A percentile compares a stretch with the other conserved stretches of the same genome.
Evolutionary conservation across 2,329 filamentous ascomycete genomes (phyloP).

Genomic region (Arthrobotrys sphaeroides): DNA sequence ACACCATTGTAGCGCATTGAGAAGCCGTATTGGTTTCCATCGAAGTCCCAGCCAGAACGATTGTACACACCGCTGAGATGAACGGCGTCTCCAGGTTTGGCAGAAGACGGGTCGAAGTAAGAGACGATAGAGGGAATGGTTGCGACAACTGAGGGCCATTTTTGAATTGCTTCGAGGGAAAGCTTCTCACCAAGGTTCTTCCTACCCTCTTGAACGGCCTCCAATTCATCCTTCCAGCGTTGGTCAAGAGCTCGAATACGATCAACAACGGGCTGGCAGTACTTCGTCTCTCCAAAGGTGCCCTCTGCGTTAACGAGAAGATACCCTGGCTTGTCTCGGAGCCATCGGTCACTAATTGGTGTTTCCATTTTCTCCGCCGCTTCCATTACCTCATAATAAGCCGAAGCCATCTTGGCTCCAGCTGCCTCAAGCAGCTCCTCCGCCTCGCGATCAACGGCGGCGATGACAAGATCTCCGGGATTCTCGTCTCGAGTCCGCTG

Average conservation of each 20-base stretch:
- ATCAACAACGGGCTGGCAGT: slow-evolving; percentile 6
- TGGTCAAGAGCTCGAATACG: slow-evolving; percentile 22
- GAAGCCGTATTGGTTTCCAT: slow-evolving; percentile 42
- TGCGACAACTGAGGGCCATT: slow-evolving; percentile 34
- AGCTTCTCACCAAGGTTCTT: slow-evolving; percentile 24
- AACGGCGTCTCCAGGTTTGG: slow-evolving; percentile 25
- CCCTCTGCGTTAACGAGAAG: slow-evolving; percentile 1
- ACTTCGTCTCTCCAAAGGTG: slow-evolving; percentile 24
- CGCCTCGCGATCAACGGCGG: slow-evolving; percentile 16
- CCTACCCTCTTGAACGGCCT: background rate
- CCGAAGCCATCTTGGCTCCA: slow-evolving; percentile 18
- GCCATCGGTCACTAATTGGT: slow-evolving; percentile 5
- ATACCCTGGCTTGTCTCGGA: slow-evolving; percentile 23
- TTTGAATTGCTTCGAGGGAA: slow-evolving; percentile 23
- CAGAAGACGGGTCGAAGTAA: slow-evolving; percentile 33
- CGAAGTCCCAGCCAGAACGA: slow-evolving; percentile 33
- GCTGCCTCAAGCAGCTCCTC: slow-evolving; percentile 18
- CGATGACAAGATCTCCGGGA: slow-evolving; percentile 25
- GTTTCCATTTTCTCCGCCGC: slow-evolving; percentile 23
- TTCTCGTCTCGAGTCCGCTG: slow-evolving; percentile 32
- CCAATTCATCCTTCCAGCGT: slow-evolving; percentile 32
- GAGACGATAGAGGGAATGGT: slow-evolving; percentile 17
- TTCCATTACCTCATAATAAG: slow-evolving; percentile 9
- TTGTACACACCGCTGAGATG: slow-evolving; percentile 32
- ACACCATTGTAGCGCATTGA: slow-evolving; percentile 37